phyloP scores from a whole-genome alignment of 495 filamentous ascomycete genomes.

The Tuber melanosporum region DNA sequence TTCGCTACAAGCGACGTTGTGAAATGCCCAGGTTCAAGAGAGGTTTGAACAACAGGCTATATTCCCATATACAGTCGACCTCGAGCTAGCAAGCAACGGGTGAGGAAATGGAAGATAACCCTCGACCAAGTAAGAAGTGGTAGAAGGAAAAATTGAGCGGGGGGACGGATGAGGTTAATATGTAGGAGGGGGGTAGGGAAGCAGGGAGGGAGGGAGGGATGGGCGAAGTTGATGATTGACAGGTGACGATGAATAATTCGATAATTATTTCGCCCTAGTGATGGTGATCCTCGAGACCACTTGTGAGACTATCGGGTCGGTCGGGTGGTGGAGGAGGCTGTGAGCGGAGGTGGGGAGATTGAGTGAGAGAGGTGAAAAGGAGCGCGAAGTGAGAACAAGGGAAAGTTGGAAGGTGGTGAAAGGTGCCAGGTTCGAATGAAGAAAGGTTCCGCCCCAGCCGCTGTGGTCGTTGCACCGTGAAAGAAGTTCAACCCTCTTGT shows the following conservation, averaged over 20 bases:
- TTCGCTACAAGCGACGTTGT: slow-evolving; percentile 1
- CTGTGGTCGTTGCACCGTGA: neutral
- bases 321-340: neutral
- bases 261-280: neutral
- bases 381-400: neutral
- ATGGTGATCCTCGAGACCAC: neutral
- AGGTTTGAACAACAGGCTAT: slow-evolving; percentile 18
- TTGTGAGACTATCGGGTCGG: neutral
- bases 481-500: neutral
- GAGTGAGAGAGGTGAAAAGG: neutral
- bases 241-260: neutral
- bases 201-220: neutral
- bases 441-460: neutral
- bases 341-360: neutral
- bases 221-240: neutral
- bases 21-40: neutral
- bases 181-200: neutral
- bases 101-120: slow-evolving; percentile 17
- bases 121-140: neutral
- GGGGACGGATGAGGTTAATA: slow-evolving; percentile 2
- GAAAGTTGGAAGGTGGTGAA: neutral
- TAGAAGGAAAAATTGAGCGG: slow-evolving; percentile 2
- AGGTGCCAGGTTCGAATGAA: neutral
- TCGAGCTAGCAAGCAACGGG: slow-evolving; percentile 22
- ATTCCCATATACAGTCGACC: slow-evolving; percentile 23